These are phyloP conservation scores for Populus euphratica DNA, from an alignment of 345 rosid genomes.

Conservation along the genomic window DNA sequence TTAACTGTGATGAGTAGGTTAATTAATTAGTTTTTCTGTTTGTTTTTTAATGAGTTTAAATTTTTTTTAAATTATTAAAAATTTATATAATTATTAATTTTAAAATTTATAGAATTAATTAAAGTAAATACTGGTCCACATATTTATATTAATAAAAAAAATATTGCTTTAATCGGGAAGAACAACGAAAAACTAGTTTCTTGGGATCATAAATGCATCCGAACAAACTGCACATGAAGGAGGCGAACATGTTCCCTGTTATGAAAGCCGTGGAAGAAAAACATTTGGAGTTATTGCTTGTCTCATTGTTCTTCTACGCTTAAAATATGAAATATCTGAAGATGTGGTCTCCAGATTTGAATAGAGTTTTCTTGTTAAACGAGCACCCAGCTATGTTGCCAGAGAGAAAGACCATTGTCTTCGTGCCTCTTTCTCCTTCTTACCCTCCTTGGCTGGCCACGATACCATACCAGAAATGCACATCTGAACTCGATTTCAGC, in stretches of 20 bases:
- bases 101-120: fast-evolving
- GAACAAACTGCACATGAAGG: slow-evolving; percentile 2
- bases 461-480: not conserved
- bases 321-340: not conserved
- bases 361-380: not conserved
- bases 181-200: not conserved
- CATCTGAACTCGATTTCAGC: not conserved
- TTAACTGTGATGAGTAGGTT: too few relatives aligned
- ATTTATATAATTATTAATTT: too few relatives aligned
- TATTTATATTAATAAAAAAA: too few relatives aligned
- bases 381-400: too few relatives aligned
- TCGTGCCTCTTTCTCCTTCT: too few relatives aligned
- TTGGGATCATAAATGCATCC: slow-evolving; percentile 8
- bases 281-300: not conserved
- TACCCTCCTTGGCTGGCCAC: too few relatives aligned
- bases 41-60: fast-evolving
- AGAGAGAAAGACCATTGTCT: too few relatives aligned
- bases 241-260: not conserved
- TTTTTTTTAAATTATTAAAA: too few relatives aligned
- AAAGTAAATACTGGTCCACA: fast-evolving
- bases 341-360: slow-evolving; percentile 1
- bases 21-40: too few relatives aligned
- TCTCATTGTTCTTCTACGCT: not conserved
- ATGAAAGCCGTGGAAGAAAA: not conserved
- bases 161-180: too few relatives aligned